These are phyloP conservation scores for Hypericum androsaemum DNA, from an alignment of 345 rosid genomes.

Conservation along the genomic window DNA sequence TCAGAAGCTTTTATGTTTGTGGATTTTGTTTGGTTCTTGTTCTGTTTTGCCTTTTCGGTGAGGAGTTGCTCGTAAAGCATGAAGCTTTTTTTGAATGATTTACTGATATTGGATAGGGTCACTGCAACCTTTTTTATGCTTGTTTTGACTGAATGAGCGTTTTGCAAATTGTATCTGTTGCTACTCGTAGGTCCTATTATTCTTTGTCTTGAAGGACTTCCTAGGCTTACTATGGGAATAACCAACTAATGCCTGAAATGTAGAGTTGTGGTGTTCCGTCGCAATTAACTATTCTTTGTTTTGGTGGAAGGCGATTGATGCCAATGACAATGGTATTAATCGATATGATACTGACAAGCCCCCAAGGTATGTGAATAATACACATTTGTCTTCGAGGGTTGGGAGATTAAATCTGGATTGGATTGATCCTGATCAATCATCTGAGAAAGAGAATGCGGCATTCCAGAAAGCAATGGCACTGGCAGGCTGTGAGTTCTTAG, in stretches of 20 bases:
- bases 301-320: conserved; percentile 45
- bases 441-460: conserved; percentile 80
- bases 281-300: background rate
- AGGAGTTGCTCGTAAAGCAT: too few species aligned
- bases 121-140: too few species aligned
- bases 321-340: conserved; percentile 74
- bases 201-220: background rate
- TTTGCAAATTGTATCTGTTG: too few species aligned
- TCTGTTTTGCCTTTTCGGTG: background rate
- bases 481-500: conserved; percentile 74
- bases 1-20: background rate
- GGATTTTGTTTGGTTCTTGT: background rate
- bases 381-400: conserved; percentile 70
- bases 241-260: too few species aligned
- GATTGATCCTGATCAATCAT: conserved; percentile 83
- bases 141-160: too few species aligned
- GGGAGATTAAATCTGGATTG: conserved; percentile 85
- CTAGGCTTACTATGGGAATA: too few species aligned
- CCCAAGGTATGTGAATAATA: conserved; percentile 77
- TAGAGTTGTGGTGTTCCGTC: too few species aligned
- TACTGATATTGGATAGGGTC: too few species aligned
- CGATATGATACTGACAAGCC: conserved; percentile 75
- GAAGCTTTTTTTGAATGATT: too few species aligned
- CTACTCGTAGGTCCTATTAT: too few species aligned
- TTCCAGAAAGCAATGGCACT: conserved; percentile 68